These are phyloP conservation scores for Fusarium secorum DNA, from an alignment of 2,329 filamentous ascomycete genomes.

Conservation along the genomic window DNA sequence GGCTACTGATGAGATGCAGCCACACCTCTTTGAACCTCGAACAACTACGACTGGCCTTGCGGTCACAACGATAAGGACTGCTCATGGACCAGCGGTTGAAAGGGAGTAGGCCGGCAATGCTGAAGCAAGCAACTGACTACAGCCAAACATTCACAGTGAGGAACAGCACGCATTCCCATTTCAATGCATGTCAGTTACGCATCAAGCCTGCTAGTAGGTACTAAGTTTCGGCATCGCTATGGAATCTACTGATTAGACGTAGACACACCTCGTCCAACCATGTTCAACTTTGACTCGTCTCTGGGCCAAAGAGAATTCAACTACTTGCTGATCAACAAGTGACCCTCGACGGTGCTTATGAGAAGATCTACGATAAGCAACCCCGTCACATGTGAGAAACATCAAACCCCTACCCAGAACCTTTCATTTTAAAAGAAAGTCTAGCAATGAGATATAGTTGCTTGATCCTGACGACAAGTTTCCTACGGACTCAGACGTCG, in stretches of 20 bases:
- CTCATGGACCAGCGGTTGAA: too few relatives aligned
- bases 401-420: too few relatives aligned
- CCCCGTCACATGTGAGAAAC: background rate
- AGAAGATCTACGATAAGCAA: too few relatives aligned
- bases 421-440: too few relatives aligned
- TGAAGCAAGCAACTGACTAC: background rate
- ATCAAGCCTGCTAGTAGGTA: background rate
- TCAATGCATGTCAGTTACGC: too few relatives aligned
- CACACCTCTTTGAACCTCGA: too few relatives aligned
- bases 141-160: too few relatives aligned
- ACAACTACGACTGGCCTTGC: background rate
- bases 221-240: background rate
- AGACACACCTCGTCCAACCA: background rate
- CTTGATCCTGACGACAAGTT: background rate
- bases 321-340: background rate
- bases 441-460: background rate
- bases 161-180: background rate
- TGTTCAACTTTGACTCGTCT: background rate
- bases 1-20: background rate
- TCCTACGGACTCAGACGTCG: background rate
- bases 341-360: background rate
- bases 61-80: too few relatives aligned
- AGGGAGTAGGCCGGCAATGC: background rate
- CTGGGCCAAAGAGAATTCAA: background rate
- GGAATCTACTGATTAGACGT: accelerated